phyloP scores from a whole-genome alignment of 768 basidiomycete species.

The Tephrocybe sp. region DNA sequence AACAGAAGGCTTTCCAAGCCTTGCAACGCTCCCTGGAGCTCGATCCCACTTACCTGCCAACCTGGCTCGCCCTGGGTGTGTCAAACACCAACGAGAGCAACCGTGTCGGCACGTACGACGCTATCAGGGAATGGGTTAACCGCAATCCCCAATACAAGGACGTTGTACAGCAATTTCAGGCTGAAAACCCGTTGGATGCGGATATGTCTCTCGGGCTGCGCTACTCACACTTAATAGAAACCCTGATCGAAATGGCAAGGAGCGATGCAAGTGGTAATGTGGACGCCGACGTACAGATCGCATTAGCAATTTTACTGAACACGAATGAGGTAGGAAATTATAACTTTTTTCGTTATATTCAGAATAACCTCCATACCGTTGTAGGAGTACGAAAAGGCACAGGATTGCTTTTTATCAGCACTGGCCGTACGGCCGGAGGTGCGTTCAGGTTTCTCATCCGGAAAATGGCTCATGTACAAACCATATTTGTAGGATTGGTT shows the following conservation, averaged over 20 bases:
- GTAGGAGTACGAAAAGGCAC: conserved; percentile 88
- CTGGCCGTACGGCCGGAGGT: conserved; percentile 87
- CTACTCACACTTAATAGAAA: conserved; percentile 60
- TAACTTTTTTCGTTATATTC: background rate
- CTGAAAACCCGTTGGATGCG: conserved; percentile 24
- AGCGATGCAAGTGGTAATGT: conserved; percentile 54
- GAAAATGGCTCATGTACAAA: background rate
- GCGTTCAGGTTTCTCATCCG: conserved; percentile 16
- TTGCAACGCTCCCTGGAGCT: conserved; percentile 78
- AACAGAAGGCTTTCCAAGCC: conserved; percentile 85
- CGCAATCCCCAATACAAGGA: conserved; percentile 55
- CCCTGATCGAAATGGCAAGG: conserved; percentile 79
- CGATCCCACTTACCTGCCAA: conserved; percentile 68
- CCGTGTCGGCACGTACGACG: conserved; percentile 66
- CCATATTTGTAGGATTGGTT: conserved; percentile 70
- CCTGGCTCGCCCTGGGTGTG: conserved; percentile 90
- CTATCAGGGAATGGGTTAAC: conserved; percentile 83
- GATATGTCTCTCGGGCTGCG: conserved; percentile 33
- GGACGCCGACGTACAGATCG: conserved; percentile 95
- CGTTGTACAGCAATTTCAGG: conserved; percentile 39
- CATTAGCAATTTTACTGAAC: conserved; percentile 90
- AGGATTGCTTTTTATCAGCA: conserved; percentile 92
- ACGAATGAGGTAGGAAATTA: conserved; percentile 67
- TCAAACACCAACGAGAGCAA: conserved; percentile 90
- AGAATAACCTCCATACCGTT: conserved; percentile 1